Percentiles rank a stretch among this genome's conserved stretches.
Evolutionary conservation across 2,329 filamentous ascomycete species (phyloP).

Genomic region (Monosporascus sp.): DNA sequence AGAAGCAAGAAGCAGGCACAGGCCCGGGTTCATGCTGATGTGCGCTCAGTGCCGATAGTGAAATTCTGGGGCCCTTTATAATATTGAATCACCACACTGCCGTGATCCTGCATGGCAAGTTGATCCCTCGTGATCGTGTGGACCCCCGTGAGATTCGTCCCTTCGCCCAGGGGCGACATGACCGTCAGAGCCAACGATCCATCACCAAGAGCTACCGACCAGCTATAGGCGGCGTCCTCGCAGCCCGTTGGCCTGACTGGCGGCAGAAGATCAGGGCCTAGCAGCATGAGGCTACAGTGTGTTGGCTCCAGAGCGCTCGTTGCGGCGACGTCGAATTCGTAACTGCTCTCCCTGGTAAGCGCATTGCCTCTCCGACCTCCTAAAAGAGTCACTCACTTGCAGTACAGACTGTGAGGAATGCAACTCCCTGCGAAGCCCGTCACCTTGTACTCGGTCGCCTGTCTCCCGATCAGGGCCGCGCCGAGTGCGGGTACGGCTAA

Average conservation of each 20-base stretch:
- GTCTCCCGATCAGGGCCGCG: constrained; percentile 7
- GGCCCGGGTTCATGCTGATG: not conserved
- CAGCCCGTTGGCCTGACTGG: constrained; percentile 12
- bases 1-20: not conserved
- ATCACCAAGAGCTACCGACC: constrained; percentile 8
- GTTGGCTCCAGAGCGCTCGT: constrained; percentile 8
- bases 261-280: constrained; percentile 16
- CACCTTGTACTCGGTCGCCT: constrained; percentile 11
- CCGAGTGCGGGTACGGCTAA: constrained; percentile 12
- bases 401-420: constrained; percentile 18
- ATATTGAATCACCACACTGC: constrained; percentile 8
- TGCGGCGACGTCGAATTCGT: constrained; percentile 14
- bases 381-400: constrained; percentile 8
- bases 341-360: constrained; percentile 6
- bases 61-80: constrained; percentile 14
- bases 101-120: constrained; percentile 13
- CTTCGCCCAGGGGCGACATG: constrained; percentile 11
- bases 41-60: not conserved
- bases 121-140: constrained; percentile 11
- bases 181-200: constrained; percentile 12
- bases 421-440: constrained; percentile 16
- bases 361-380: not conserved
- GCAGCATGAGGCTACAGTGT: constrained; percentile 13
- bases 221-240: constrained; percentile 11
- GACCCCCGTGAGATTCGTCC: constrained; percentile 15